phyloP scores from a whole-genome alignment of 805 yeast species.

The Saccharomycopsis synnaedendra region DNA sequence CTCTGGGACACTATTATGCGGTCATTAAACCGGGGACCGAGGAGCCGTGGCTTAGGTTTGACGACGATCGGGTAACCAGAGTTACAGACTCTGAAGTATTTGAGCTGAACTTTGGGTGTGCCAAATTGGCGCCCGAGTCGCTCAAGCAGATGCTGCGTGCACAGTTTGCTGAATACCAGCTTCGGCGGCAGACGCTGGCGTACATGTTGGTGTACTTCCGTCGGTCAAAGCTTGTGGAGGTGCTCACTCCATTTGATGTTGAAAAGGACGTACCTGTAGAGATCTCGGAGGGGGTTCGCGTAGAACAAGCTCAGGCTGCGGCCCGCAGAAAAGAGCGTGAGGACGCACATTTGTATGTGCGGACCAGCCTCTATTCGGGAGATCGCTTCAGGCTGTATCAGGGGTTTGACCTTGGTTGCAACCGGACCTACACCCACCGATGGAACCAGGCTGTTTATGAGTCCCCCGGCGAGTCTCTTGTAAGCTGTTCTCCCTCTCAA shows the following conservation, averaged over 20 bases:
- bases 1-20: slow-evolving; percentile 95
- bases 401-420: slow-evolving; percentile 72
- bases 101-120: slow-evolving; percentile 86
- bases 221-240: slow-evolving; percentile 40
- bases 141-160: slow-evolving; percentile 40
- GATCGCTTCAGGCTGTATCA: slow-evolving; percentile 44
- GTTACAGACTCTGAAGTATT: slow-evolving; percentile 80
- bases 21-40: slow-evolving; percentile 69
- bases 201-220: slow-evolving; percentile 93
- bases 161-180: slow-evolving; percentile 51
- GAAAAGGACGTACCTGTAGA: slow-evolving; percentile 55
- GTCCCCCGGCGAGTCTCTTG: slow-evolving; percentile 11
- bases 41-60: slow-evolving; percentile 81
- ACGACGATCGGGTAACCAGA: slow-evolving; percentile 88
- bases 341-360: slow-evolving; percentile 57
- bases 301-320: slow-evolving; percentile 49
- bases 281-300: slow-evolving; percentile 51
- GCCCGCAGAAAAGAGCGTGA: slow-evolving; percentile 46
- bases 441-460: slow-evolving; percentile 17
- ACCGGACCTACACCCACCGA: slow-evolving; percentile 25
- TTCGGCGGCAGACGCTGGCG: slow-evolving; percentile 84
- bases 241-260: slow-evolving; percentile 42
- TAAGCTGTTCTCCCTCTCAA: neutral
- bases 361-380: slow-evolving; percentile 44
- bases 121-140: slow-evolving; percentile 37